These are phyloP conservation scores for Ophiocordyceps camponoti-rufipedis DNA, from an alignment of 2,329 filamentous ascomycete species.

Conservation along the genomic window DNA sequence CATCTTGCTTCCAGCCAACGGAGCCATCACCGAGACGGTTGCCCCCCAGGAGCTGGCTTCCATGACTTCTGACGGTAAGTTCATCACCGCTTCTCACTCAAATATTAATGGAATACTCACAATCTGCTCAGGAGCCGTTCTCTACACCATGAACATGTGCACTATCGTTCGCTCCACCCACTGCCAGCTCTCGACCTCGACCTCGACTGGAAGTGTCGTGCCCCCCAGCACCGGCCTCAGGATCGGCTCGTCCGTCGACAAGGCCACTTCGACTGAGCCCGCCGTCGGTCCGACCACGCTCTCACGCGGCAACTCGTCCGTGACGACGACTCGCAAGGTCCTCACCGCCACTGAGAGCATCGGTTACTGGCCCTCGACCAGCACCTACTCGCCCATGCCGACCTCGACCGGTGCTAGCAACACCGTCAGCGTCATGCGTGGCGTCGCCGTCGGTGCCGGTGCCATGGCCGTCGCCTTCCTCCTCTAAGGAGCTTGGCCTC, in stretches of 20 bases:
- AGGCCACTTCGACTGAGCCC: conserved; percentile 3
- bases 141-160: conserved; percentile 19
- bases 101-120: background rate
- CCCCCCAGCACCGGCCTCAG: background rate
- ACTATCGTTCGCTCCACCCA: conserved; percentile 15
- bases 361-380: conserved; percentile 1
- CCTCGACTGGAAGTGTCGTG: conserved; percentile 5
- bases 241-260: background rate
- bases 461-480: conserved; percentile 9
- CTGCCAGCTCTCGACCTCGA: conserved; percentile 14
- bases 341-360: conserved; percentile 1
- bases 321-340: conserved; percentile 1
- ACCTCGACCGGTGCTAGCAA: conserved; percentile 13
- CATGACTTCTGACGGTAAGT: conserved; percentile 13
- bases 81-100: background rate
- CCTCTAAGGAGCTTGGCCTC: conserved; percentile 6
- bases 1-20: conserved; percentile 8
- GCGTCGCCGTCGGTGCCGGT: conserved; percentile 9
- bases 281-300: conserved; percentile 2
- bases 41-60: conserved; percentile 14
- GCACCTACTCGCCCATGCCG: conserved; percentile 4
- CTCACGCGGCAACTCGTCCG: conserved; percentile 7
- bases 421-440: conserved; percentile 6
- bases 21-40: conserved; percentile 10
- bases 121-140: conserved; percentile 7